phyloP scores from a whole-genome alignment of 495 filamentous ascomycete genomes.

The Aspergillus steynii region DNA sequence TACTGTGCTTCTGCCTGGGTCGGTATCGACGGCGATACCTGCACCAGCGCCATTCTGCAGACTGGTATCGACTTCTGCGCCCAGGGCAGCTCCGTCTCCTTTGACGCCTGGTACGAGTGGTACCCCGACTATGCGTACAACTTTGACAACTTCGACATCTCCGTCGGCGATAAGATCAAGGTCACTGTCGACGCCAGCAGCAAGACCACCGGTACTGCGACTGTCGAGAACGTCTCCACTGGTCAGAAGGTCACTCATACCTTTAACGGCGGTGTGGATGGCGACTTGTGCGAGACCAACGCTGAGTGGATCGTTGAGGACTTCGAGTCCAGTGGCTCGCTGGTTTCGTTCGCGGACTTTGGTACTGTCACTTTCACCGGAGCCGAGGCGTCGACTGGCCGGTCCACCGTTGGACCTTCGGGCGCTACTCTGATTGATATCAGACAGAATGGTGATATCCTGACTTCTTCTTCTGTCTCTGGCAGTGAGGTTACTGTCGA shows the following conservation, averaged over 20 bases:
- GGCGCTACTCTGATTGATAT: conserved; percentile 51
- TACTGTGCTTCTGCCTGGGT: conserved; percentile 59
- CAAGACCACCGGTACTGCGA: conserved; percentile 46
- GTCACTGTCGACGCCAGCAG: conserved; percentile 49
- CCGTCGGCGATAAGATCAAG: conserved; percentile 54
- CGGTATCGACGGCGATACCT: conserved; percentile 58
- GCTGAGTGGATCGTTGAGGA: conserved; percentile 67
- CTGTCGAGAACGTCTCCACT: conserved; percentile 51
- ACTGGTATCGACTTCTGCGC: conserved; percentile 59
- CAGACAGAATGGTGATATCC: conserved; percentile 39
- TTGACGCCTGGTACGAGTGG: conserved; percentile 62
- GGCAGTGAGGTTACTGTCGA: conserved; percentile 31
- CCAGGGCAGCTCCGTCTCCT: conserved; percentile 30
- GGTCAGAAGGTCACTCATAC: conserved; percentile 49
- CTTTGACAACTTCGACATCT: conserved; percentile 50
- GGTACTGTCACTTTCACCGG: conserved; percentile 50
- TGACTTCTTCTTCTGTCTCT: conserved; percentile 42
- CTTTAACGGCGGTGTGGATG: conserved; percentile 32
- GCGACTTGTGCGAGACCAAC: conserved; percentile 35
- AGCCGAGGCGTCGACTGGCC: conserved; percentile 30
- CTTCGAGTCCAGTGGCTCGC: conserved; percentile 39
- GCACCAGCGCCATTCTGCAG: conserved; percentile 53
- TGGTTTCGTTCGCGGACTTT: conserved; percentile 56
- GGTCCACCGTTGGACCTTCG: conserved; percentile 30
- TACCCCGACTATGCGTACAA: conserved; percentile 54